phyloP scores from a whole-genome alignment of 2,329 filamentous ascomycete species.

The Monilinia fructigena region DNA sequence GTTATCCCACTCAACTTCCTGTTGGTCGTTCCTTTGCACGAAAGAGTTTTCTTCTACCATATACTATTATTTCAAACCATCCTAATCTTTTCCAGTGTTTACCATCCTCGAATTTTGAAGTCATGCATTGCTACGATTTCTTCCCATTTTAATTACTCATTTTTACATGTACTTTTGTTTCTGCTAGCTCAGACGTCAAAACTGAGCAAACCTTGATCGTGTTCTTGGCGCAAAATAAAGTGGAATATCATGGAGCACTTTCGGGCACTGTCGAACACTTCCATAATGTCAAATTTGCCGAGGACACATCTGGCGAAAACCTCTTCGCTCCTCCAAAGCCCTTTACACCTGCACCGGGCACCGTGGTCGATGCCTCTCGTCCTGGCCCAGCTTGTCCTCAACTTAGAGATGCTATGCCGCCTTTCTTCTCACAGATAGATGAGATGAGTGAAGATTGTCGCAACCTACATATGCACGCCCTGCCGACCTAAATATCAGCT shows the following conservation, averaged over 20 bases:
- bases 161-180: not conserved
- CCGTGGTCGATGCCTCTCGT: too few species aligned
- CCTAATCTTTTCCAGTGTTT: not conserved
- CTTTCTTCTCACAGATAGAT: too few species aligned
- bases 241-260: slow-evolving; percentile 1
- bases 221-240: not conserved
- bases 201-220: not conserved
- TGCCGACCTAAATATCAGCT: too few species aligned
- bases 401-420: too few species aligned
- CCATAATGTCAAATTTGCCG: too few species aligned
- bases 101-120: not conserved
- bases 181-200: not conserved
- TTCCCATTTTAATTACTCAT: not conserved
- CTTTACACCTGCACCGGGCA: too few species aligned
- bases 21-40: not conserved
- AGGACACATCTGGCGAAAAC: too few species aligned
- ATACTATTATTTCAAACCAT: not conserved
- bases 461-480: too few species aligned
- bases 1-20: not conserved
- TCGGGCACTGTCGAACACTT: too few species aligned
- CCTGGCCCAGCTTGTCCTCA: too few species aligned
- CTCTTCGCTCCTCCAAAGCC: too few species aligned
- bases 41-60: not conserved
- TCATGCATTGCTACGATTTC: not conserved
- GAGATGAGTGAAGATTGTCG: too few species aligned